phyloP scores from a whole-genome alignment of 2,329 filamentous ascomycete species.

The Teratosphaeria pseudoeucalypti region DNA sequence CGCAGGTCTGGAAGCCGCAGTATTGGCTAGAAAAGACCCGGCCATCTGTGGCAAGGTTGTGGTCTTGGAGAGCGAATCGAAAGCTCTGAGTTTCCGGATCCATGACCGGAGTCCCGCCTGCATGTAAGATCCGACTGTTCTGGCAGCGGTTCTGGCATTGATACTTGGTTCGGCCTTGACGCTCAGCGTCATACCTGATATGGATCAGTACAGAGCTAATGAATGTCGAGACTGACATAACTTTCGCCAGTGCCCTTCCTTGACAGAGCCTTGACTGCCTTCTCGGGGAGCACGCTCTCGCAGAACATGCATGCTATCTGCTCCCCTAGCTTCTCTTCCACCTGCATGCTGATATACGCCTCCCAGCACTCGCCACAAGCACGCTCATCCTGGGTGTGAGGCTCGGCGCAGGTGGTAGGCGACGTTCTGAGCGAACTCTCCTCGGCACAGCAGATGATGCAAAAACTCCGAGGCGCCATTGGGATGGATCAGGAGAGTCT shows the following conservation, averaged over 20 bases:
- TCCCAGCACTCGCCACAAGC: constrained; percentile 14
- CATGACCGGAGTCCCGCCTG: too few relatives aligned
- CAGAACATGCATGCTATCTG: background rate
- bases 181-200: background rate
- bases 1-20: background rate
- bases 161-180: background rate
- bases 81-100: too few relatives aligned
- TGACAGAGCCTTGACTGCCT: background rate
- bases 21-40: background rate
- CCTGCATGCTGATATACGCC: constrained; percentile 3
- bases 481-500: background rate
- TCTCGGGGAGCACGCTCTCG: background rate
- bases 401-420: background rate
- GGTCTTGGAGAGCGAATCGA: too few relatives aligned
- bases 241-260: background rate
- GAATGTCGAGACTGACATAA: background rate
- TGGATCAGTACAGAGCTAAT: background rate
- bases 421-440: too few relatives aligned
- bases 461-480: background rate
- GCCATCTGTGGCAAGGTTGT: background rate
- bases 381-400: constrained; percentile 1
- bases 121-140: too few relatives aligned
- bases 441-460: background rate
- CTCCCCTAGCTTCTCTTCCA: background rate
- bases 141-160: background rate